phyloP scores from a whole-genome alignment of 257 asterid genomes.

The Solanum habrochaites region DNA sequence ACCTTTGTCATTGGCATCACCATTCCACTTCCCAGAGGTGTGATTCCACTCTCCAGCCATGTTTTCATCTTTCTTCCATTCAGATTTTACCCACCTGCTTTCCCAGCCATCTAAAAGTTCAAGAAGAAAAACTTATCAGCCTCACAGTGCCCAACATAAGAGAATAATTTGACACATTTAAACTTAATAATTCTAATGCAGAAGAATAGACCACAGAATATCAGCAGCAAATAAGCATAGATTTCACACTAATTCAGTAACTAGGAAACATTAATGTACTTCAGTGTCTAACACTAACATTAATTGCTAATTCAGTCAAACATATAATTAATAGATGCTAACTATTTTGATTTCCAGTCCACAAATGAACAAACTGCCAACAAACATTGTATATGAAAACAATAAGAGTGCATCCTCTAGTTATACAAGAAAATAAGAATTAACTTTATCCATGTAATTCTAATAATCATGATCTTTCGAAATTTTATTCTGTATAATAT shows the following conservation, averaged over 20 bases:
- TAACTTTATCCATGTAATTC: neutral
- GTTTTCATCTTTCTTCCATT: slow-evolving; percentile 94
- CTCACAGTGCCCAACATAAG: neutral
- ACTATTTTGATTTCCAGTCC: neutral
- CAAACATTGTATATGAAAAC: neutral
- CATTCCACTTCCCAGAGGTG: slow-evolving; percentile 96
- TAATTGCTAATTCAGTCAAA: neutral
- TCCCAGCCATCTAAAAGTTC: slow-evolving; percentile 74
- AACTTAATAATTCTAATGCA: neutral
- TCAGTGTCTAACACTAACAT: neutral
- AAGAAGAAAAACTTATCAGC: slow-evolving; percentile 7
- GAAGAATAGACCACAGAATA: neutral
- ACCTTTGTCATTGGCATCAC: slow-evolving; percentile 75
- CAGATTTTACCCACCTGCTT: slow-evolving; percentile 87
- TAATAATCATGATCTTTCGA: neutral
- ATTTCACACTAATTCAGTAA: neutral
- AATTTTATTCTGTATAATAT: neutral
- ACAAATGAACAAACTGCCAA: neutral
- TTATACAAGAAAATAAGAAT: neutral
- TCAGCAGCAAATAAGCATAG: neutral
- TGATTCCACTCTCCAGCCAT: slow-evolving; percentile 94
- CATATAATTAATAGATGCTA: neutral
- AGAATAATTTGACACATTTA: neutral
- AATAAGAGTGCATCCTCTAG: neutral
- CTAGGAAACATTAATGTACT: neutral